Conservation (phyloP, 495 filamentous ascomycete genomes). For the Aspergillus carlsbadensis region DNA sequence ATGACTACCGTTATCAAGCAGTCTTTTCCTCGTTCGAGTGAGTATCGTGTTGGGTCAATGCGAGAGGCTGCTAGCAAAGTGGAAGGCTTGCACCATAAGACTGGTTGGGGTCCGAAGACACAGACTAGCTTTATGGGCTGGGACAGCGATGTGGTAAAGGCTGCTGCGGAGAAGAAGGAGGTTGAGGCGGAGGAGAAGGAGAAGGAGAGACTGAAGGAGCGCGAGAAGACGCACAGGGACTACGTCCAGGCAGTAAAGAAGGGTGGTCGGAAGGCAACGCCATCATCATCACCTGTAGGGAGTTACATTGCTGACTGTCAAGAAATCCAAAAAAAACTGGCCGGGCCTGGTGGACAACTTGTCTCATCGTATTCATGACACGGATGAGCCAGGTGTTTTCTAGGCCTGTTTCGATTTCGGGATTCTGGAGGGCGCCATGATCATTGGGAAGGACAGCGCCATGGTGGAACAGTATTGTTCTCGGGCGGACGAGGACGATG, state of each 20-base stretch:
- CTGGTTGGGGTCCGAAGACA: neutral
- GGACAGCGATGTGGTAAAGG: slow-evolving; percentile 1
- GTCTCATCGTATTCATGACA: slow-evolving; percentile 6
- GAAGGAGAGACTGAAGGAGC: neutral
- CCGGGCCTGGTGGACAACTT: neutral
- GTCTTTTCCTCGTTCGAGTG: neutral
- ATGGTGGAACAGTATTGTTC: slow-evolving; percentile 5
- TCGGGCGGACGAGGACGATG: neutral
- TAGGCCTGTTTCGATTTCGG: slow-evolving; percentile 10
- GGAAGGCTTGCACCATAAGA: slow-evolving; percentile 1
- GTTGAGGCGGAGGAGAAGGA: neutral
- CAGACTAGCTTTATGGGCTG: slow-evolving; percentile 9
- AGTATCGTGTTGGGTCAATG: slow-evolving; percentile 1
- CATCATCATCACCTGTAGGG: slow-evolving; percentile 7
- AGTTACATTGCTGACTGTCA: slow-evolving; percentile 7
- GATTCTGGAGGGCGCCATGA: slow-evolving; percentile 10
- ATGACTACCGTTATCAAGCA: slow-evolving; percentile 4
- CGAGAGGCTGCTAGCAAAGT: slow-evolving; percentile 1
- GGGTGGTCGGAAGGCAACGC: neutral
- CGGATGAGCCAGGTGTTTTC: slow-evolving; percentile 1
- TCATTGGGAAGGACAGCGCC: neutral
- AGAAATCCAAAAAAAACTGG: neutral
- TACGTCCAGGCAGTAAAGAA: neutral
- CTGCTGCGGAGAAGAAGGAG: slow-evolving; percentile 3
- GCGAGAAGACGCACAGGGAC: neutral